These are phyloP conservation scores for Tolypocladium tundrense DNA, from an alignment of 2,329 filamentous ascomycete species.

Conservation along the genomic window DNA sequence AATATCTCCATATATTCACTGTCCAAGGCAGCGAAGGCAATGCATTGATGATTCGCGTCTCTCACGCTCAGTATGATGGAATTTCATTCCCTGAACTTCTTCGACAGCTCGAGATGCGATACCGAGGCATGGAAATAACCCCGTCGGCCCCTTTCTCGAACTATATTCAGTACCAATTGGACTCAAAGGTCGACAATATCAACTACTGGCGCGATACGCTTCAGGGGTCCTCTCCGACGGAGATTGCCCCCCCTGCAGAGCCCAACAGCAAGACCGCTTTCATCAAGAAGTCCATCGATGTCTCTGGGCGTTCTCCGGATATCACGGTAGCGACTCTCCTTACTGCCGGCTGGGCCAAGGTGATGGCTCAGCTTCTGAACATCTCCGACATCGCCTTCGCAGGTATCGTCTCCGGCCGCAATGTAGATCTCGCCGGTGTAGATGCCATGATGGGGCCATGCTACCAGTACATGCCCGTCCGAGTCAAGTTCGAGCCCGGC, in stretches of 20 bases:
- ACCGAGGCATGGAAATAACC: constrained; percentile 16
- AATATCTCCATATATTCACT: neutral
- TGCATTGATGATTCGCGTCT: constrained; percentile 18
- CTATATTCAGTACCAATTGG: constrained; percentile 6
- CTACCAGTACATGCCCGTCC: constrained; percentile 18
- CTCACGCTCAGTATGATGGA: constrained; percentile 40
- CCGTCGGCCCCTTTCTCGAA: constrained; percentile 9
- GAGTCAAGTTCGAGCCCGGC: constrained; percentile 11
- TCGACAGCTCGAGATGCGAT: constrained; percentile 27
- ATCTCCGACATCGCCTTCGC: constrained; percentile 15
- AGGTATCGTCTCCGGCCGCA: constrained; percentile 16
- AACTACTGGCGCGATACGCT: neutral
- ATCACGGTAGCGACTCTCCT: constrained; percentile 16
- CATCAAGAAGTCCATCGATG: constrained; percentile 14
- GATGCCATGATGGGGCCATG: constrained; percentile 17
- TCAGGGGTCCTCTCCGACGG: neutral
- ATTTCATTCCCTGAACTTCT: constrained; percentile 34
- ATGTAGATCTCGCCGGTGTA: constrained; percentile 10
- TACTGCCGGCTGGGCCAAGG: constrained; percentile 16
- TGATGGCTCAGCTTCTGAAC: constrained; percentile 10
- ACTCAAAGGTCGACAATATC: neutral
- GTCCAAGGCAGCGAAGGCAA: neutral
- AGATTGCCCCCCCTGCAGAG: constrained; percentile 3
- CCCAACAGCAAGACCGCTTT: constrained; percentile 10
- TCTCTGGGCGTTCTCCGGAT: constrained; percentile 11